phyloP scores from a whole-genome alignment of 1,284 basidiomycete species.

The Ceratobasidium sp. region DNA sequence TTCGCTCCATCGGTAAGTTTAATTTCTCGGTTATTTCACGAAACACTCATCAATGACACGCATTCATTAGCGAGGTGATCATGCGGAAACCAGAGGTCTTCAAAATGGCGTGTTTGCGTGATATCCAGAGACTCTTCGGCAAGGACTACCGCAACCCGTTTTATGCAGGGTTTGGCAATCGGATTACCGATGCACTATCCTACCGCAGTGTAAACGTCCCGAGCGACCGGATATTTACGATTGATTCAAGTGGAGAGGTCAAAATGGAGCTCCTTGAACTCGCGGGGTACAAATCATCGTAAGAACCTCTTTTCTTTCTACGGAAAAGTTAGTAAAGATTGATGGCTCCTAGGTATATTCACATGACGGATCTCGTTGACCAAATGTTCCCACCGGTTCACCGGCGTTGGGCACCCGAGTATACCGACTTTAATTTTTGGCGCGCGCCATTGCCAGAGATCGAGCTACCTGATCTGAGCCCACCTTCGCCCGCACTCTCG shows the following conservation, averaged over 20 bases:
- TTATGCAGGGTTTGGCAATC: conserved; percentile 98
- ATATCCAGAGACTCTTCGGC: conserved; percentile 93
- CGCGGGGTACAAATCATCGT: conserved; percentile 96
- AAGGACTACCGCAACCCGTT: conserved; percentile 77
- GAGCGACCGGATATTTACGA: conserved; percentile 96
- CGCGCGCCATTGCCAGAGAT: conserved; percentile 79
- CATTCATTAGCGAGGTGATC: conserved; percentile 81
- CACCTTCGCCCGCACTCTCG: conserved; percentile 89
- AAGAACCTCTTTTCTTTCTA: conserved; percentile 46
- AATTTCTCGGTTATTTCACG: conserved; percentile 3
- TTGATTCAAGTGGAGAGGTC: conserved; percentile 93
- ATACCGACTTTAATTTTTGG: conserved; percentile 98
- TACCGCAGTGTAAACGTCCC: conserved; percentile 96
- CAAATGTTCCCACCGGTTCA: conserved; percentile 99
- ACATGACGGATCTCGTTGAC: conserved; percentile 98
- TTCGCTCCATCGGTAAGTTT: conserved; percentile 84
- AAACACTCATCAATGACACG: background rate
- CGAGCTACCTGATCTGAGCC: conserved; percentile 85
- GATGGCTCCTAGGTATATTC: conserved; percentile 69
- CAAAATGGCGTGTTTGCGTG: conserved; percentile 99
- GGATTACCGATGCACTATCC: conserved; percentile 96
- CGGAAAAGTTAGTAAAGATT: background rate
- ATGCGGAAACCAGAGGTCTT: conserved; percentile 99
- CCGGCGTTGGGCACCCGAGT: conserved; percentile 86
- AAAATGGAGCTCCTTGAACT: conserved; percentile 97